These are phyloP conservation scores for Camellia japonica DNA, from an alignment of 148 eudicot species.

Conservation along the genomic window DNA sequence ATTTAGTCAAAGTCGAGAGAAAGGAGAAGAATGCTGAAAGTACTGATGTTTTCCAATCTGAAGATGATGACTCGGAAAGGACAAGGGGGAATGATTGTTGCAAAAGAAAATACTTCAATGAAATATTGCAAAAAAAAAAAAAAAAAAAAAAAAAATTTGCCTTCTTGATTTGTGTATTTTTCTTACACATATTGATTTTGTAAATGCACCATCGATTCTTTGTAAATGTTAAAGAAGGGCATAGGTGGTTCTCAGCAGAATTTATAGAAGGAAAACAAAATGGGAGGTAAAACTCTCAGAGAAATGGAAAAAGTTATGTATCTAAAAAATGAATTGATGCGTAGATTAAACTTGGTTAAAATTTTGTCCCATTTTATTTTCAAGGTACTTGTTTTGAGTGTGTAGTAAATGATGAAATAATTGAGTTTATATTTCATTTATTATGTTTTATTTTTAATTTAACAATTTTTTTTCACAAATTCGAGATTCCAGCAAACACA, in stretches of 20 bases:
- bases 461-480: too few relatives aligned
- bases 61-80: slow-evolving; percentile 59
- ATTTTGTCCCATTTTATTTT: too few relatives aligned
- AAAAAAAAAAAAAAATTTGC: slow-evolving; percentile 4
- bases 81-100: slow-evolving; percentile 48
- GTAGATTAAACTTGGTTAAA: too few relatives aligned
- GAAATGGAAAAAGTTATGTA: too few relatives aligned
- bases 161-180: background rate
- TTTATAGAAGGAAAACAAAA: too few relatives aligned
- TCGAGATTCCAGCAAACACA: too few relatives aligned
- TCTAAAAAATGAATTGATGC: too few relatives aligned
- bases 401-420: too few relatives aligned
- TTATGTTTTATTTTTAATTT: too few relatives aligned
- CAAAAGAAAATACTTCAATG: background rate
- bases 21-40: slow-evolving; percentile 34
- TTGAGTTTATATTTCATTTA: too few relatives aligned
- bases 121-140: background rate
- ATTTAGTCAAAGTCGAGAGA: slow-evolving; percentile 63
- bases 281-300: too few relatives aligned
- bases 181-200: background rate
- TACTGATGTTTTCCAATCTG: slow-evolving; percentile 41
- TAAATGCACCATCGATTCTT: background rate
- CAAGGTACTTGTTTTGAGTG: too few relatives aligned
- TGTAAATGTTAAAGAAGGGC: background rate
- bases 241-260: background rate